A percentile compares a stretch with the other conserved stretches of the same genome.
Evolutionary conservation across 495 filamentous ascomycete species (phyloP).

Genomic region (Penicillium roqueforti): DNA sequence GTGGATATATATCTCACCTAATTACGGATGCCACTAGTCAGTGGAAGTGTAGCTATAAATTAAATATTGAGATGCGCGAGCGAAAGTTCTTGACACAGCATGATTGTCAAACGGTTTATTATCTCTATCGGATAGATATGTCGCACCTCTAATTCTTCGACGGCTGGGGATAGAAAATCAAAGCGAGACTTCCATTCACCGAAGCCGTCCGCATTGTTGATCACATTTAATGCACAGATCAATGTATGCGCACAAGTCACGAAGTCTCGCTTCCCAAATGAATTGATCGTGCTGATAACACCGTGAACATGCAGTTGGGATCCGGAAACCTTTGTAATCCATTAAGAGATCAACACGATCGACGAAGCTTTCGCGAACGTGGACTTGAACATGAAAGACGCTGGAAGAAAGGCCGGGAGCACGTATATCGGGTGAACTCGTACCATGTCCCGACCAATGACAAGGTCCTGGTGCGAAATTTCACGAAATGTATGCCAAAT

Average conservation of each 20-base stretch:
- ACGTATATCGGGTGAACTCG: conserved; percentile 49
- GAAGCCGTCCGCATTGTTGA: conserved; percentile 53
- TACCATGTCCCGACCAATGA: conserved; percentile 45
- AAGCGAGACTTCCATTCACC: conserved; percentile 38
- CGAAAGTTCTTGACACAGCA: neutral
- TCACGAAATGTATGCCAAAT: conserved; percentile 47
- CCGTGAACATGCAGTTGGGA: conserved; percentile 48
- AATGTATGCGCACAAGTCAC: conserved; percentile 35
- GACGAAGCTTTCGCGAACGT: conserved; percentile 55
- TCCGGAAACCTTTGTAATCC: conserved; percentile 32
- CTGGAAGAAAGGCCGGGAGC: conserved; percentile 54
- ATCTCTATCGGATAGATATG: conserved; percentile 25
- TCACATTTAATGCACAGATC: conserved; percentile 50
- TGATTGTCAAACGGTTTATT: neutral
- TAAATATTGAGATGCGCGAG: no score
- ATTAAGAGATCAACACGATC: conserved; percentile 41
- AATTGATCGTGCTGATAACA: neutral
- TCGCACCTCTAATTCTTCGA: conserved; percentile 41
- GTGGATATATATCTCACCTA: no score
- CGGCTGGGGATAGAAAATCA: conserved; percentile 36
- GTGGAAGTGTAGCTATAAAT: no score
- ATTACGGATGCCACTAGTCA: no score
- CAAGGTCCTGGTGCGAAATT: conserved; percentile 40
- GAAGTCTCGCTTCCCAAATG: neutral
- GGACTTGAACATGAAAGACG: conserved; percentile 41